phyloP scores from a whole-genome alignment of 176 grass and related monocot species.

The Phoenix dactylifera region DNA sequence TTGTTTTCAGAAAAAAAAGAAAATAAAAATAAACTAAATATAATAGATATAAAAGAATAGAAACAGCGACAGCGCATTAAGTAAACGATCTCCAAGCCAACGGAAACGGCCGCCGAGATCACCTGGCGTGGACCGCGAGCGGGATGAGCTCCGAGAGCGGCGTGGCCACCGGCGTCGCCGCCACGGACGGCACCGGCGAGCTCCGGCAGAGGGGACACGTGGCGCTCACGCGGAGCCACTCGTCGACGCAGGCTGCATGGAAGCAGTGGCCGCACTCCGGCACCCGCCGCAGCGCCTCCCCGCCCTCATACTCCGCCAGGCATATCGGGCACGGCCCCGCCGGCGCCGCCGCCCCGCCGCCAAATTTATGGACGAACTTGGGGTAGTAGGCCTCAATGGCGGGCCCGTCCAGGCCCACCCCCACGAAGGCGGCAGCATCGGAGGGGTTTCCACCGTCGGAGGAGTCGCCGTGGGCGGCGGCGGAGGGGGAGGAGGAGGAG shows the following conservation, averaged over 20 bases:
- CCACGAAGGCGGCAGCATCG: background rate
- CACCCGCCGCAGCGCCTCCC: constrained; percentile 36
- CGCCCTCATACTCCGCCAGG: constrained; percentile 42
- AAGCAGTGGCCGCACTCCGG: constrained; percentile 52
- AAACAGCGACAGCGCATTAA: no score
- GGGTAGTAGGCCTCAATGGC: constrained; percentile 66
- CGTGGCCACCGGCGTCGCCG: constrained; percentile 13
- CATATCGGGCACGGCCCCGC: constrained; percentile 47
- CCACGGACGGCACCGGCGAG: constrained; percentile 51
- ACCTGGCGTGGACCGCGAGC: constrained; percentile 26
- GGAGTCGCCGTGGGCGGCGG: no score
- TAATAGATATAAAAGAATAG: no score
- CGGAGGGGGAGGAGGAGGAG: background rate
- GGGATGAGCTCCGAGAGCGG: constrained; percentile 45
- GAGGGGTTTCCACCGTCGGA: no score
- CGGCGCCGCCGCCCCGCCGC: background rate
- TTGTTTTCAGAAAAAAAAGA: no score
- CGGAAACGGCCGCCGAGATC: background rate
- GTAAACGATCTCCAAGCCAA: no score
- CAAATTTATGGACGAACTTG: constrained; percentile 22
- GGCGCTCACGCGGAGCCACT: constrained; percentile 65
- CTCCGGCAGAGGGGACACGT: constrained; percentile 71
- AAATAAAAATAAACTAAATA: no score
- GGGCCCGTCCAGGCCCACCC: constrained; percentile 28
- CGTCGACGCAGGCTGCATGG: constrained; percentile 55